Percentiles rank a stretch among this genome's conserved stretches.
Conservation (phyloP, 805 yeast species). For the Metschnikowia shivogae region DNA sequence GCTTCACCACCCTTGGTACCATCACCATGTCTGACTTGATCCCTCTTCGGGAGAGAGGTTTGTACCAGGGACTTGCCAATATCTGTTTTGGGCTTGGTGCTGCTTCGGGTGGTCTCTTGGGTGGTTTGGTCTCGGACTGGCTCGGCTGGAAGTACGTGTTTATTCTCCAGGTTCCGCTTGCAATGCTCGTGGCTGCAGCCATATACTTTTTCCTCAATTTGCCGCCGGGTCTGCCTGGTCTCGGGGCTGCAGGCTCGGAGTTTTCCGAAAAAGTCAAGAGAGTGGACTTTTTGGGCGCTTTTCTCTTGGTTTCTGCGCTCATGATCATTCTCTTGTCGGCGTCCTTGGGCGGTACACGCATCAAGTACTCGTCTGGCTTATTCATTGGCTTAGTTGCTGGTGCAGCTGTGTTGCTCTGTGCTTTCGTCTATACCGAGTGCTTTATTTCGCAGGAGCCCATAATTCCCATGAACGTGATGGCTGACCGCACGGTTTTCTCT, state of each 20-base stretch:
- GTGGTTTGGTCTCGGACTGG: slow-evolving; percentile 52
- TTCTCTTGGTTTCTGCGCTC: slow-evolving; percentile 52
- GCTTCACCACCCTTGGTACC: slow-evolving; percentile 70
- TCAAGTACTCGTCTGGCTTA: slow-evolving; percentile 42
- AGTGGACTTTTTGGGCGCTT: slow-evolving; percentile 29
- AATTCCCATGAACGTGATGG: slow-evolving; percentile 57
- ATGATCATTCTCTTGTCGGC: slow-evolving; percentile 60
- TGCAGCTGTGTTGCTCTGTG: slow-evolving; percentile 32
- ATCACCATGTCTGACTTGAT: slow-evolving; percentile 75
- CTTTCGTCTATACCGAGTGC: slow-evolving; percentile 51
- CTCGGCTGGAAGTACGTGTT: slow-evolving; percentile 51
- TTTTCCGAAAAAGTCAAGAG: slow-evolving; percentile 48
- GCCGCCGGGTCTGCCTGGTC: slow-evolving; percentile 55
- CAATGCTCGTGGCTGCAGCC: slow-evolving; percentile 39
- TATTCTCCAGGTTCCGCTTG: slow-evolving; percentile 39
- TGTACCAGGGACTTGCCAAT: slow-evolving; percentile 80
- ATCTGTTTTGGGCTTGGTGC: slow-evolving; percentile 70
- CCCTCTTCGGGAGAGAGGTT: slow-evolving; percentile 70
- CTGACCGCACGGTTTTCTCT: slow-evolving; percentile 56
- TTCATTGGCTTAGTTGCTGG: slow-evolving; percentile 32
- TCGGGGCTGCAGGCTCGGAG: slow-evolving; percentile 46
- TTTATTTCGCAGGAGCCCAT: slow-evolving; percentile 59
- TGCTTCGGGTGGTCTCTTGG: slow-evolving; percentile 42
- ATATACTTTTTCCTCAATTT: slow-evolving; percentile 37
- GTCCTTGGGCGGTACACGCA: slow-evolving; percentile 58